These are phyloP conservation scores for Mycena sp. DNA, from an alignment of 1,284 basidiomycete species.

Conservation along the genomic window DNA sequence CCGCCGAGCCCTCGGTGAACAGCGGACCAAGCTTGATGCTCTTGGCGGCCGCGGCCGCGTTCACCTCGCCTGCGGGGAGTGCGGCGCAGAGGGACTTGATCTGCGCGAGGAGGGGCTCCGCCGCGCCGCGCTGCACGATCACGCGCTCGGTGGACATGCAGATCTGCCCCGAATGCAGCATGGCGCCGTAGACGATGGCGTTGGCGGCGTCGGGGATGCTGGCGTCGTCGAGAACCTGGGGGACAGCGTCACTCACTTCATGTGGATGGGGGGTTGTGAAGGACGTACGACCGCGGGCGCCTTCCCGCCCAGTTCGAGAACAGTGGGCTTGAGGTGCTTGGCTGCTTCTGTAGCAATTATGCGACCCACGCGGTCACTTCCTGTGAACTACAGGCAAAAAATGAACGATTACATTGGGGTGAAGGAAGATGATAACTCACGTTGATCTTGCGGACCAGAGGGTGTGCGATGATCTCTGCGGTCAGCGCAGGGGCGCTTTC, in stretches of 20 bases:
- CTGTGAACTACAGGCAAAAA: constrained; percentile 64
- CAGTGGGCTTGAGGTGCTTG: constrained; percentile 76
- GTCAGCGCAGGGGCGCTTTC: constrained; percentile 20
- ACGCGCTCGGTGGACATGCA: constrained; percentile 79
- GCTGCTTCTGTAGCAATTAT: constrained; percentile 79
- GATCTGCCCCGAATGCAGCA: constrained; percentile 68
- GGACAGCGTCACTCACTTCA: too few species aligned
- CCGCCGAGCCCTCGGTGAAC: constrained; percentile 59
- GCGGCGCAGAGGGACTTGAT: constrained; percentile 43
- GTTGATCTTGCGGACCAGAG: constrained; percentile 57
- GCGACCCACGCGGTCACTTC: constrained; percentile 73
- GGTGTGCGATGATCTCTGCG: constrained; percentile 59
- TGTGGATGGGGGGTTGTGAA: too few species aligned
- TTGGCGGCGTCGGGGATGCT: constrained; percentile 66
- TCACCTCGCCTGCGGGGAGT: constrained; percentile 51
- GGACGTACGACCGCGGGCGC: constrained; percentile 69
- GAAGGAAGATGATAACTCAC: constrained; percentile 45
- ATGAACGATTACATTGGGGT: constrained; percentile 34
- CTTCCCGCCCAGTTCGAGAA: constrained; percentile 82
- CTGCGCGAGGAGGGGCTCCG: constrained; percentile 46
- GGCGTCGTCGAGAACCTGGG: constrained; percentile 68
- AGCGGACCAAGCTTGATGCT: constrained; percentile 48
- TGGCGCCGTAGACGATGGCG: constrained; percentile 62
- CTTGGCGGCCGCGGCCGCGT: too few species aligned
- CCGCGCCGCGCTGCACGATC: constrained; percentile 58